Evolutionary conservation across 257 asterid genomes (phyloP).

Genomic region (Rauvolfia tetraphylla): DNA sequence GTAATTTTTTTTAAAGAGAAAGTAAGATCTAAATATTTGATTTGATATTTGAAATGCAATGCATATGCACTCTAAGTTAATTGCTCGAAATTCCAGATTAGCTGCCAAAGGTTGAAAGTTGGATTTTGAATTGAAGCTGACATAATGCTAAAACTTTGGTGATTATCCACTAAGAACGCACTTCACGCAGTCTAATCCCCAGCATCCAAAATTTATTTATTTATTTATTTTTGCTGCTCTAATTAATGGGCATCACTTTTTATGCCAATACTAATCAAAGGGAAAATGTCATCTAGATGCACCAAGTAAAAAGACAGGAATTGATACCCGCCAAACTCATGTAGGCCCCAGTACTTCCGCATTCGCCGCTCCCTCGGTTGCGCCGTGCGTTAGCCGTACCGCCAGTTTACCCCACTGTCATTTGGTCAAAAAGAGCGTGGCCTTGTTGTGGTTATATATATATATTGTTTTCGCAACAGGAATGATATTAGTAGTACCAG

Average conservation of each 20-base stretch:
- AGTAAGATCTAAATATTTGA: no score
- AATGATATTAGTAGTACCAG: no score
- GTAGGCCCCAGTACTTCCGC: constrained; percentile 29
- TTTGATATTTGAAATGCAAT: no score
- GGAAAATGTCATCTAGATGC: background rate
- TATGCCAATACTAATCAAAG: background rate
- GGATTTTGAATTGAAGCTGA: background rate
- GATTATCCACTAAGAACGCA: background rate
- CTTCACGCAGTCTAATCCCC: background rate
- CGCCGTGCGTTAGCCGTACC: constrained; percentile 36
- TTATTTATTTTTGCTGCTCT: no score
- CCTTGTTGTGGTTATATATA: no score
- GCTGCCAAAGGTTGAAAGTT: background rate
- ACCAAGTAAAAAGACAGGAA: no score
- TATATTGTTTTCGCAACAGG: no score
- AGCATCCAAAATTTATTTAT: no score
- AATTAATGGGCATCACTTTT: constrained; percentile 2
- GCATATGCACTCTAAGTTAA: no score
- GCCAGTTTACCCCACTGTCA: background rate
- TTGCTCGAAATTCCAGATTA: background rate
- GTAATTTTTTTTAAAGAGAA: no score
- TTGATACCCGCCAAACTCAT: constrained; percentile 3
- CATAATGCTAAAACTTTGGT: background rate
- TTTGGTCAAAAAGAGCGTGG: no score
- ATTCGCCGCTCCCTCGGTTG: constrained; percentile 38